phyloP scores from a whole-genome alignment of 768 basidiomycete genomes.

The Pleurotus tuber-regium region DNA sequence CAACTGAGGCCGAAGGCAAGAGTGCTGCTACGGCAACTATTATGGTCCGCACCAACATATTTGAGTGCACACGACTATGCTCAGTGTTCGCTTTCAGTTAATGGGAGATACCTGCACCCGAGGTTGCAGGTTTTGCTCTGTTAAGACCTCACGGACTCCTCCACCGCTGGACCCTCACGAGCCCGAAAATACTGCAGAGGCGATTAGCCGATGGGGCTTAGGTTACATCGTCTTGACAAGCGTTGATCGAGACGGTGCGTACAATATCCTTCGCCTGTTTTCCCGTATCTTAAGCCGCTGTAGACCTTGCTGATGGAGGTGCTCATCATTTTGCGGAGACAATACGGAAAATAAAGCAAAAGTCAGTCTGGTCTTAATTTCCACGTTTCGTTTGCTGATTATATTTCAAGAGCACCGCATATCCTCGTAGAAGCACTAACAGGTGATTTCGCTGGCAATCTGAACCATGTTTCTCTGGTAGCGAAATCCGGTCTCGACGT shows the following conservation, averaged over 20 bases:
- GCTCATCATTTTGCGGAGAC: slow-evolving; percentile 95
- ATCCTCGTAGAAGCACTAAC: slow-evolving; percentile 97
- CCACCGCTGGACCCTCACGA: slow-evolving; percentile 94
- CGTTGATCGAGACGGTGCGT: slow-evolving; percentile 92
- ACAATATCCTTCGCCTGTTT: neutral
- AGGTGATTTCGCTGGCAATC: slow-evolving; percentile 84
- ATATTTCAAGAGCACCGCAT: slow-evolving; percentile 64
- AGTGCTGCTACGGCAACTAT: slow-evolving; percentile 95
- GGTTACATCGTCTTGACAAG: slow-evolving; percentile 97
- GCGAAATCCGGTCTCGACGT: slow-evolving; percentile 95
- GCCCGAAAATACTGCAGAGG: slow-evolving; percentile 97
- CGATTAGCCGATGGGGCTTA: slow-evolving; percentile 95
- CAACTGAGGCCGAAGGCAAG: slow-evolving; percentile 67
- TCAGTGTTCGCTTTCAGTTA: slow-evolving; percentile 46
- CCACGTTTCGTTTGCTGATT: no score
- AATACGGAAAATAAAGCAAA: slow-evolving; percentile 92
- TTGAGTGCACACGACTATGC: slow-evolving; percentile 3
- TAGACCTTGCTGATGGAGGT: slow-evolving; percentile 92
- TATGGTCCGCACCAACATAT: slow-evolving; percentile 86
- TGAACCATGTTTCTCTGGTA: slow-evolving; percentile 74
- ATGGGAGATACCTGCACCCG: slow-evolving; percentile 99
- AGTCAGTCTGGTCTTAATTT: slow-evolving; percentile 61
- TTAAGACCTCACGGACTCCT: slow-evolving; percentile 88
- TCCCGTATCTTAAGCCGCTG: neutral
- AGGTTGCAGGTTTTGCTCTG: slow-evolving; percentile 96